Evolutionary conservation across 371 early-diverging fungal genomes (phyloP).

Genomic region (Mortierella sp.): DNA sequence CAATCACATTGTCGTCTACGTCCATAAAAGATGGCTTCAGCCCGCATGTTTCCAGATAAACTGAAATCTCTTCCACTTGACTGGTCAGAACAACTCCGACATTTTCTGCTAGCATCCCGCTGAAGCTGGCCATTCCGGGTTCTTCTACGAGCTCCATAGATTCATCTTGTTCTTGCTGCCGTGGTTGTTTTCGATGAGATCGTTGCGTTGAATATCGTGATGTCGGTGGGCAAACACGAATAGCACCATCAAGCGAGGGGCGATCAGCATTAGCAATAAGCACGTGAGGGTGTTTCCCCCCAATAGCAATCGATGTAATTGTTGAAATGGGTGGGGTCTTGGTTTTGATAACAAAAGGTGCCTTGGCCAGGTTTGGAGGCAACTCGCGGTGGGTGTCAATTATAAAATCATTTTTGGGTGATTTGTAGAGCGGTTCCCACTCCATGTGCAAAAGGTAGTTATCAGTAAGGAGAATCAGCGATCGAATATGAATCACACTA

Average conservation of each 20-base stretch:
- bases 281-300: slow-evolving; percentile 48
- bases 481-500: slow-evolving; percentile 52
- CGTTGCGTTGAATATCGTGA: slow-evolving; percentile 2
- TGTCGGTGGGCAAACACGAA: slow-evolving; percentile 39
- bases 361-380: slow-evolving; percentile 37
- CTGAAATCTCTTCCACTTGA: slow-evolving; percentile 18
- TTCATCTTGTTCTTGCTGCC: neutral
- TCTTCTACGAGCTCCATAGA: neutral
- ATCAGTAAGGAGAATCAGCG: slow-evolving; percentile 44
- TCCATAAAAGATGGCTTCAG: slow-evolving; percentile 56
- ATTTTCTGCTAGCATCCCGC: slow-evolving; percentile 10
- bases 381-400: slow-evolving; percentile 40
- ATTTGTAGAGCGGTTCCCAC: slow-evolving; percentile 45
- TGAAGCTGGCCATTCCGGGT: slow-evolving; percentile 11
- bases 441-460: slow-evolving; percentile 41
- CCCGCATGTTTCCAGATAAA: slow-evolving; percentile 41
- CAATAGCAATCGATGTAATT: slow-evolving; percentile 54
- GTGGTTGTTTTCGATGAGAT: neutral
- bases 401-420: slow-evolving; percentile 17
- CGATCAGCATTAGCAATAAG: slow-evolving; percentile 55
- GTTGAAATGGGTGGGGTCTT: slow-evolving; percentile 45
- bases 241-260: slow-evolving; percentile 34
- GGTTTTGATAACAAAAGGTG: slow-evolving; percentile 39
- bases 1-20: slow-evolving; percentile 49
- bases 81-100: slow-evolving; percentile 41